These are phyloP conservation scores for Leptoxyphium fumago DNA, from an alignment of 2,329 filamentous ascomycete species.

Conservation along the genomic window DNA sequence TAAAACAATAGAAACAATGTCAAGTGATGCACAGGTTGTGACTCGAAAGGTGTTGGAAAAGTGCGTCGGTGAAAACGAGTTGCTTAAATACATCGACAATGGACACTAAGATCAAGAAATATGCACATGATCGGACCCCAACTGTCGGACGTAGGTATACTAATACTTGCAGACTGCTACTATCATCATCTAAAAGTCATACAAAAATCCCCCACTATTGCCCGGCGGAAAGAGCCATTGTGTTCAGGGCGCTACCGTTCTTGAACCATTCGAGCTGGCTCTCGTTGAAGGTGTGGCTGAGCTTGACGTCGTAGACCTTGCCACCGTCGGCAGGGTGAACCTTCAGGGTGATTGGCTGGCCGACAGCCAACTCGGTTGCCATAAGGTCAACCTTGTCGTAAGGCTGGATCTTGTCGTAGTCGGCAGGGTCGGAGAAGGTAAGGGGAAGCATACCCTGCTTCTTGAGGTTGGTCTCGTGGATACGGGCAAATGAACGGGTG, in stretches of 20 bases:
- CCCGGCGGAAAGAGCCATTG: constrained; percentile 63
- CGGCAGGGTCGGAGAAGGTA: constrained; percentile 83
- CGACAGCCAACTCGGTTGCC: constrained; percentile 78
- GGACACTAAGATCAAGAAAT: not conserved
- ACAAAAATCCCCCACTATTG: not conserved
- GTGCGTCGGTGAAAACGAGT: not conserved
- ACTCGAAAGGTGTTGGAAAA: no score
- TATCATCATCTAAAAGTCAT: not conserved
- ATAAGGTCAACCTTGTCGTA: constrained; percentile 85
- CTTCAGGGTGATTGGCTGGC: constrained; percentile 79
- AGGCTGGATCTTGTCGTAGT: constrained; percentile 94
- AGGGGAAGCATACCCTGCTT: constrained; percentile 99
- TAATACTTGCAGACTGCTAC: not conserved
- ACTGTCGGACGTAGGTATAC: not conserved
- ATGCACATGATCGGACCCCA: not conserved
- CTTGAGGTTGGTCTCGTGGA: constrained; percentile 99
- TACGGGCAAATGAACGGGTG: constrained; percentile 89
- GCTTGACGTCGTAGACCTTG: constrained; percentile 62
- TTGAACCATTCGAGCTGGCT: constrained; percentile 98
- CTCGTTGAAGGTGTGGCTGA: constrained; percentile 95
- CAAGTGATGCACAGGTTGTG: no score
- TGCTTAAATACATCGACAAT: not conserved
- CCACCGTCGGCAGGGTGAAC: constrained; percentile 80
- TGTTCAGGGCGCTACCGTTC: constrained; percentile 94
- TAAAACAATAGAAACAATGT: no score